Conservation (phyloP, 2,329 filamentous ascomycete species). For the Cladorrhinum sp. region DNA sequence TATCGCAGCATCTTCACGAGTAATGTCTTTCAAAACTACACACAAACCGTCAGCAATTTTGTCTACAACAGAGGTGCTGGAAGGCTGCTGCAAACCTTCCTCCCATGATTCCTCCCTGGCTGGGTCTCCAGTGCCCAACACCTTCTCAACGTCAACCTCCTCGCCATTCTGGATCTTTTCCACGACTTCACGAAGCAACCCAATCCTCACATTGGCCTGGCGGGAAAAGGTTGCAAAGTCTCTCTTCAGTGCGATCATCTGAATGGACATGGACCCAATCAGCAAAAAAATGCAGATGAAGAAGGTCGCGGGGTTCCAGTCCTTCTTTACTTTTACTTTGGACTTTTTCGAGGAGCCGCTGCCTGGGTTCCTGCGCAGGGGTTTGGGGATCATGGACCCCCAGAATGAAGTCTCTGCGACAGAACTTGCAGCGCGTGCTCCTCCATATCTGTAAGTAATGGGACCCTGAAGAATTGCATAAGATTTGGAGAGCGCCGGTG, state of each 20-base stretch:
- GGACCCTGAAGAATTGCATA: conserved; percentile 1
- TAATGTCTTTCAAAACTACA: conserved; percentile 63
- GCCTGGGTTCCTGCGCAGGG: conserved; percentile 45
- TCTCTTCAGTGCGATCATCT: conserved; percentile 78
- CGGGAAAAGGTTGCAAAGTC: conserved; percentile 71
- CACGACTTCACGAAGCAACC: conserved; percentile 70
- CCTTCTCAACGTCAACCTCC: conserved; percentile 78
- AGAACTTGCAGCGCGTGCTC: conserved; percentile 14
- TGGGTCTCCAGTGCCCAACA: conserved; percentile 74
- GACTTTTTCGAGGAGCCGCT: conserved; percentile 34
- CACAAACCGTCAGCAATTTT: conserved; percentile 11
- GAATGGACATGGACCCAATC: conserved; percentile 93
- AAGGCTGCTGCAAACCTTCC: conserved; percentile 56
- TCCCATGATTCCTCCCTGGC: conserved; percentile 83
- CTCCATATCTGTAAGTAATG: not conserved
- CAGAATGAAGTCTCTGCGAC: conserved; percentile 54
- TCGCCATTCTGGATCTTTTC: conserved; percentile 68
- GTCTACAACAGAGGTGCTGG: not conserved
- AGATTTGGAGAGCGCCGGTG: conserved; percentile 13
- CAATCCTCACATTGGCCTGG: conserved; percentile 75
- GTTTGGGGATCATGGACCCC: conserved; percentile 67
- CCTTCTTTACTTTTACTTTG: conserved; percentile 52
- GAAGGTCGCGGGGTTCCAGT: conserved; percentile 79
- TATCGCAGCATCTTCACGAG: conserved; percentile 57
- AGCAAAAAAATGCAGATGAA: conserved; percentile 79